Percentiles rank a stretch among this genome's conserved stretches.
Conservation (phyloP, 768 basidiomycete species). For the Phaffia tasmanica region DNA sequence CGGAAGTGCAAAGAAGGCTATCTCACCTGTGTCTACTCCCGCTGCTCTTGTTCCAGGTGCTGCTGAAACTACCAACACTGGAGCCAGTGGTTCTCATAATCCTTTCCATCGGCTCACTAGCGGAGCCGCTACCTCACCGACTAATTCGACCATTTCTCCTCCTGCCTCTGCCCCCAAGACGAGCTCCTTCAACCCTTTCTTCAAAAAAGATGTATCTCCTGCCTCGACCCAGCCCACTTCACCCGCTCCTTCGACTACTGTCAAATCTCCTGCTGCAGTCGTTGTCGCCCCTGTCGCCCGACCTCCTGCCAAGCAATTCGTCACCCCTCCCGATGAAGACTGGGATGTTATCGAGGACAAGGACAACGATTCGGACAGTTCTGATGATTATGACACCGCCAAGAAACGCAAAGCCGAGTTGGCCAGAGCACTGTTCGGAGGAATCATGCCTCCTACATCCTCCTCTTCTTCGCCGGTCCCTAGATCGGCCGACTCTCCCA, state of each 20-base stretch:
- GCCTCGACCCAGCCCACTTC: slow-evolving; percentile 19
- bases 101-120: slow-evolving; percentile 62
- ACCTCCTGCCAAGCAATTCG: slow-evolving; percentile 41
- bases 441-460: slow-evolving; percentile 47
- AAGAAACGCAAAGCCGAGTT: slow-evolving; percentile 58
- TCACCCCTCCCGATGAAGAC: slow-evolving; percentile 57
- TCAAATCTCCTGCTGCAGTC: slow-evolving; percentile 38
- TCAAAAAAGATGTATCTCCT: slow-evolving; percentile 39
- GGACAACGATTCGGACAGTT: slow-evolving; percentile 46
- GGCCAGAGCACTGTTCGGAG: slow-evolving; percentile 68
- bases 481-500: slow-evolving; percentile 31
- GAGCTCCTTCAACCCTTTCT: slow-evolving; percentile 63
- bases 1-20: slow-evolving; percentile 16
- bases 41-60: slow-evolving; percentile 31
- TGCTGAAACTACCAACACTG: slow-evolving; percentile 38
- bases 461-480: slow-evolving; percentile 8
- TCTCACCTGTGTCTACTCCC: slow-evolving; percentile 27
- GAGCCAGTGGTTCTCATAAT: slow-evolving; percentile 26
- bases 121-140: slow-evolving; percentile 31
- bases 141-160: slow-evolving; percentile 35
- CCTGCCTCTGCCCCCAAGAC: slow-evolving; percentile 37
- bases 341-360: slow-evolving; percentile 77
- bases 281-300: slow-evolving; percentile 29
- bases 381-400: slow-evolving; percentile 63
- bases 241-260: slow-evolving; percentile 28